Evolutionary conservation across 176 grass and related monocot species (phyloP).

Genomic region (Hordeum vulgare): DNA sequence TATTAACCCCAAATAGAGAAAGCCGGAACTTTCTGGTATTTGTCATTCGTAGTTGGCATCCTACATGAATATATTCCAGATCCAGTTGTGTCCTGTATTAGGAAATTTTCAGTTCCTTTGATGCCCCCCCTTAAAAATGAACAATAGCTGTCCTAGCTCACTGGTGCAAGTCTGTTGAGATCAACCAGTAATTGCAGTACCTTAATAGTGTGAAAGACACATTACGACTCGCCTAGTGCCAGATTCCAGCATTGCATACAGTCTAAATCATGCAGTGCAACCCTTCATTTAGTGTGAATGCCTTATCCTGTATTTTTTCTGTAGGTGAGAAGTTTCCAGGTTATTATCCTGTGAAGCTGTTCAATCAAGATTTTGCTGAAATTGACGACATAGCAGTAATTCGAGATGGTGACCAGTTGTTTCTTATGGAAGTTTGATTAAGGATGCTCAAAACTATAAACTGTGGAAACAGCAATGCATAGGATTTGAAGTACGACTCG

Average conservation of each 20-base stretch:
- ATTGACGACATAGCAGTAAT: constrained; percentile 82
- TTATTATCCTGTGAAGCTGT: constrained; percentile 41
- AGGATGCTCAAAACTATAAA: neutral
- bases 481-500: neutral
- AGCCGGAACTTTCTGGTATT: neutral
- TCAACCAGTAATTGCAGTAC: neutral
- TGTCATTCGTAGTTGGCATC: neutral
- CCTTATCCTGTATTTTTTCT: constrained; percentile 21
- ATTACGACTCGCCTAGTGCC: neutral
- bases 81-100: neutral
- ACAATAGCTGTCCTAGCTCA: neutral
- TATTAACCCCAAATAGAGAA: neutral
- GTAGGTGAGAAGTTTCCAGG: constrained; percentile 62
- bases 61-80: neutral
- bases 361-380: constrained; percentile 67
- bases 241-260: neutral
- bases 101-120: neutral
- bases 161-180: neutral
- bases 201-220: neutral
- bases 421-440: constrained; percentile 48
- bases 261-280: neutral
- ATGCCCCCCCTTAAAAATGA: neutral
- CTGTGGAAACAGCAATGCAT: neutral
- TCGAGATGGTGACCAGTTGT: constrained; percentile 73
- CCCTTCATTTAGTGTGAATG: neutral